These are phyloP conservation scores for Lentinus tigrinus DNA, from an alignment of 768 basidiomycete species.

Conservation along the genomic window DNA sequence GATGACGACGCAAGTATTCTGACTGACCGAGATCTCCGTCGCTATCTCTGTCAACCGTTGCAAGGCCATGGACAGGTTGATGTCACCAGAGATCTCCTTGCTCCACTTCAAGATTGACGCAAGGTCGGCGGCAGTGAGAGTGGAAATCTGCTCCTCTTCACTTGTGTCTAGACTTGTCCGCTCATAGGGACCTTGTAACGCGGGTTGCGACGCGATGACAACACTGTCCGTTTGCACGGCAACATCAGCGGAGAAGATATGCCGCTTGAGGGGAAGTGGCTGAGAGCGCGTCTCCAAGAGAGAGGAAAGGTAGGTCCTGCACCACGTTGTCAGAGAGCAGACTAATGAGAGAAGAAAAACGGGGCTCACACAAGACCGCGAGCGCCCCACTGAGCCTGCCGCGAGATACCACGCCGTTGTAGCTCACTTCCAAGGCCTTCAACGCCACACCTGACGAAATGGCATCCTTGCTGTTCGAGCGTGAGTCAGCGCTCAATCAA, in stretches of 20 bases:
- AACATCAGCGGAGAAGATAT: conserved; percentile 57
- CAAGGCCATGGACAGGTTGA: conserved; percentile 63
- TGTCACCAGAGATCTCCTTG: conserved; percentile 72
- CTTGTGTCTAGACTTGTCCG: conserved; percentile 34
- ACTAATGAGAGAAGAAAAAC: neutral
- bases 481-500: neutral
- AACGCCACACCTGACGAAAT: conserved; percentile 64
- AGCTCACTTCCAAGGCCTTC: conserved; percentile 67
- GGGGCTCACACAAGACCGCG: conserved; percentile 62
- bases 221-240: conserved; percentile 57
- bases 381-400: conserved; percentile 73
- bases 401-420: conserved; percentile 62
- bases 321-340: neutral
- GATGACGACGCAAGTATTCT: conserved; percentile 67
- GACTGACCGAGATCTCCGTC: conserved; percentile 64
- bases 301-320: conserved; percentile 51
- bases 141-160: conserved; percentile 54
- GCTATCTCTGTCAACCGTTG: conserved; percentile 72
- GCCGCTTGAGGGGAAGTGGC: conserved; percentile 45
- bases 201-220: conserved; percentile 33
- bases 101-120: conserved; percentile 73
- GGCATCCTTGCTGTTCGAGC: conserved; percentile 58
- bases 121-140: conserved; percentile 59
- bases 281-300: conserved; percentile 45
- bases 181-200: conserved; percentile 29